Evolutionary conservation across 2,329 filamentous ascomycete genomes (phyloP).

Genomic region (Tolypocladium cylindrosporum): DNA sequence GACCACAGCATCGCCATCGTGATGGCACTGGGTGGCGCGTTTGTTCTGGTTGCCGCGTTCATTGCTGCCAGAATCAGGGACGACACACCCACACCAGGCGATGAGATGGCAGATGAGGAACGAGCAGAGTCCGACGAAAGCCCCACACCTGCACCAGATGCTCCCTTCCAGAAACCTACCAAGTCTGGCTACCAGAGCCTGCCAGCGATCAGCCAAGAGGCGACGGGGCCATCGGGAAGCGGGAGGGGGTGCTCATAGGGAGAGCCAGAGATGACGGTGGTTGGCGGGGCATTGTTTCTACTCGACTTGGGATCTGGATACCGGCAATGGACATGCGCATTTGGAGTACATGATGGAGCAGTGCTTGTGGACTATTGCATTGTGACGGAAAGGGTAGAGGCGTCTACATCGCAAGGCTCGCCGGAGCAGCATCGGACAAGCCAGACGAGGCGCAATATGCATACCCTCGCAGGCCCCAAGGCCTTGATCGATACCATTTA

Average conservation of each 20-base stretch:
- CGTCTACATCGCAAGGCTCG: neutral
- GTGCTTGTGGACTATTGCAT: neutral
- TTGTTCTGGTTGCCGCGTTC: slow-evolving; percentile 66
- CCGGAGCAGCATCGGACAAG: neutral
- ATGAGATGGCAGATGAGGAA: slow-evolving; percentile 30
- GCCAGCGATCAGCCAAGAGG: neutral
- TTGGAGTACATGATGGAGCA: neutral
- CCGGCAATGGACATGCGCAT: neutral
- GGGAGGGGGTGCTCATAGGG: neutral
- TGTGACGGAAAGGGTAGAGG: neutral
- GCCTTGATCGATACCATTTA: neutral
- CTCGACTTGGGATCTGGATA: neutral
- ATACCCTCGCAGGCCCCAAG: neutral
- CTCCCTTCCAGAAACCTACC: neutral
- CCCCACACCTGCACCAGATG: neutral
- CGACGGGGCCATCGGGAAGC: neutral
- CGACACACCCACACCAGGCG: slow-evolving; percentile 31
- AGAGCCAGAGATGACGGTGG: neutral
- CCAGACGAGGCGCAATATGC: neutral
- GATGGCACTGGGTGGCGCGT: slow-evolving; percentile 71
- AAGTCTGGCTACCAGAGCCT: neutral
- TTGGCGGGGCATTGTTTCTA: neutral
- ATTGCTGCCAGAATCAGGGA: slow-evolving; percentile 61
- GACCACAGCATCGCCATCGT: slow-evolving; percentile 85
- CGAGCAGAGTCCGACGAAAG: slow-evolving; percentile 18